Evolutionary conservation across 352 stramenopile genomes (phyloP).

Genomic region (Phytopythium montanum): DNA sequence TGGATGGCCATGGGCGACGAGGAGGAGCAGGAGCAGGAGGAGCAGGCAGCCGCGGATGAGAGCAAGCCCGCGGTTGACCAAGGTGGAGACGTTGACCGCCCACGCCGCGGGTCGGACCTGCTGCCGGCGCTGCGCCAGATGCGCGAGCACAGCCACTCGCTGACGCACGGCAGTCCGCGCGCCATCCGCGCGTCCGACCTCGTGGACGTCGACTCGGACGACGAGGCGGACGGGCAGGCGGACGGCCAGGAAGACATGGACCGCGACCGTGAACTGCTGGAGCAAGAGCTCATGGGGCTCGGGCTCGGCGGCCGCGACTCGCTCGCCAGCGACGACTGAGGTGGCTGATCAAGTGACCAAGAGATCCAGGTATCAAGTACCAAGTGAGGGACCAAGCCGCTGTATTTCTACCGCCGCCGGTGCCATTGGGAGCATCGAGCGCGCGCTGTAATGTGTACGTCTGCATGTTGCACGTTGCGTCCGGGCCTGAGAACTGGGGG

Average conservation of each 20-base stretch:
- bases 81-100: constrained; percentile 11
- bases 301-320: constrained; percentile 10
- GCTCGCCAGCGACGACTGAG: neutral
- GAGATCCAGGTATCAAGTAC: no score
- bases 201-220: constrained; percentile 21
- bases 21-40: constrained; percentile 30
- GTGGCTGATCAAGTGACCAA: neutral
- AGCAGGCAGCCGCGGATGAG: constrained; percentile 9
- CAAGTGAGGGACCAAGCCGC: no score
- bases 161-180: constrained; percentile 63
- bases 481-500: neutral
- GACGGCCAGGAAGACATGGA: constrained; percentile 43
- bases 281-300: constrained; percentile 42
- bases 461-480: neutral
- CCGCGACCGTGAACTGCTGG: constrained; percentile 58
- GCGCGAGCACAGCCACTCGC: constrained; percentile 50
- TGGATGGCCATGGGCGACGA: constrained; percentile 62
- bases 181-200: constrained; percentile 66
- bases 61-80: neutral
- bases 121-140: constrained; percentile 67
- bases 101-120: constrained; percentile 50
- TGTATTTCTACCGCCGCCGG: neutral
- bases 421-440: neutral
- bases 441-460: neutral
- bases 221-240: constrained; percentile 60